phyloP scores from a whole-genome alignment of 192 early-diverging fungal species.

The Phlyctochytrium planicorne region DNA sequence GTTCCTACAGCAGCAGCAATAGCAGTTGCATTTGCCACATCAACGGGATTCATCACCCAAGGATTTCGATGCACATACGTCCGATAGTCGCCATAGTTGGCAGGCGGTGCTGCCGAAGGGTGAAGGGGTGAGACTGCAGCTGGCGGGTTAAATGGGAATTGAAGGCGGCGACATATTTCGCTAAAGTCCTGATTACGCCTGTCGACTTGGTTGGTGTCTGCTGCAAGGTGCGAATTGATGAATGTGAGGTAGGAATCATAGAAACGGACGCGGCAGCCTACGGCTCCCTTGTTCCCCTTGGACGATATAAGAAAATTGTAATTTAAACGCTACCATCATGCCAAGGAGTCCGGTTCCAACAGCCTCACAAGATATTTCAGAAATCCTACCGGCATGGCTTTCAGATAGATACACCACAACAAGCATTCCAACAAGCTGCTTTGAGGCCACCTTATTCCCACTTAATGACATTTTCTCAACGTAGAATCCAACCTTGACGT shows the following conservation, averaged over 20 bases:
- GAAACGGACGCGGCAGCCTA: constrained; percentile 74
- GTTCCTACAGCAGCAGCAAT: not conserved
- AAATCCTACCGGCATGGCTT: constrained; percentile 48
- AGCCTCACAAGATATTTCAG: constrained; percentile 63
- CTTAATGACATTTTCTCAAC: constrained; percentile 1
- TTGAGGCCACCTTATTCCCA: constrained; percentile 56
- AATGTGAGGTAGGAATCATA: constrained; percentile 81
- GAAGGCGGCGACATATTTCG: constrained; percentile 73
- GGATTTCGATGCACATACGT: constrained; percentile 42
- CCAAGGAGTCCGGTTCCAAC: constrained; percentile 74
- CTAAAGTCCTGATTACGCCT: constrained; percentile 87
- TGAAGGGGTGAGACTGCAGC: not conserved
- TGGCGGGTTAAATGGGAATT: constrained; percentile 43
- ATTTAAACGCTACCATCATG: constrained; percentile 12
- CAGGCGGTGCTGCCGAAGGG: not conserved
- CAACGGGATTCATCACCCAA: constrained; percentile 34
- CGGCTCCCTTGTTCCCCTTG: constrained; percentile 95
- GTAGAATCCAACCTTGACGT: constrained; percentile 52
- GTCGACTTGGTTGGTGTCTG: constrained; percentile 72
- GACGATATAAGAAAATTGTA: not conserved
- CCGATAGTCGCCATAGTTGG: constrained; percentile 31
- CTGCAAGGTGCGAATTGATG: constrained; percentile 91
- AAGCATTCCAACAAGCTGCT: constrained; percentile 89
- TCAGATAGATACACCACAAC: constrained; percentile 75
- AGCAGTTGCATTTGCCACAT: no score